These are phyloP conservation scores for Penicillium tannophilum DNA, from an alignment of 495 filamentous ascomycete genomes.

Conservation along the genomic window DNA sequence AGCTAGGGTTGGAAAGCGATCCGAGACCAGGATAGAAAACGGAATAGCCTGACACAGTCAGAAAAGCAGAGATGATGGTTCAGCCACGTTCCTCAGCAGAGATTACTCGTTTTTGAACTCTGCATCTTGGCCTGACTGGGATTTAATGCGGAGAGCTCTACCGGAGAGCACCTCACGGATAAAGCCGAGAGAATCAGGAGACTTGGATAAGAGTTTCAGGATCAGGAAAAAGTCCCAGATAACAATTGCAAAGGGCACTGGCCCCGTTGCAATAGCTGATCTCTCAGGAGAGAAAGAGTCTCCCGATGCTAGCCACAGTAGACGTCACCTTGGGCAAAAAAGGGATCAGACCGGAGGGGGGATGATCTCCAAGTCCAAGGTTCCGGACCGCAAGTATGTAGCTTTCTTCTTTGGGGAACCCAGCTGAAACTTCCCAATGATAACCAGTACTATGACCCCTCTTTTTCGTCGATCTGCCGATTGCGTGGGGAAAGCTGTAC, in stretches of 20 bases:
- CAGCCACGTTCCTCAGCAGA: constrained; percentile 52
- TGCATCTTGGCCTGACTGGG: constrained; percentile 53
- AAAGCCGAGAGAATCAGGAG: constrained; percentile 14
- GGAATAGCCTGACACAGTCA: constrained; percentile 40
- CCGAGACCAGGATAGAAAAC: constrained; percentile 36
- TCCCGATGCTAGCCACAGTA: constrained; percentile 27
- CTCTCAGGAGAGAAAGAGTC: constrained; percentile 13
- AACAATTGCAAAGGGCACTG: constrained; percentile 42
- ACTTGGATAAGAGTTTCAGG: constrained; percentile 13
- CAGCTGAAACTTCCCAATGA: constrained; percentile 26
- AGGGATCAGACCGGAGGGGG: constrained; percentile 15
- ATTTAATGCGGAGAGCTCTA: constrained; percentile 51
- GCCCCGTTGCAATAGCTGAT: constrained; percentile 37
- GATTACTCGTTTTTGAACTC: constrained; percentile 48
- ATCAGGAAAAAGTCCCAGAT: constrained; percentile 35
- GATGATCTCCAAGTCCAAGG: constrained; percentile 30
- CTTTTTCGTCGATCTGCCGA: constrained; percentile 41
- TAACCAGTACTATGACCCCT: constrained; percentile 31
- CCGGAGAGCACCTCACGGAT: constrained; percentile 46
- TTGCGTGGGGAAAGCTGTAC: constrained; percentile 45
- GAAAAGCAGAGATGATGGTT: constrained; percentile 32
- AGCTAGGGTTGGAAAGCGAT: constrained; percentile 36
- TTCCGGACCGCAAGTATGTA: constrained; percentile 17
- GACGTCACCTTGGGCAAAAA: constrained; percentile 26
- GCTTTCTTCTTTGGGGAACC: constrained; percentile 24